Evolutionary conservation across 2,329 filamentous ascomycete species (phyloP), one percentile per base, ranked within the genome.

Genomic region (Claviceps sp.): DNA sequence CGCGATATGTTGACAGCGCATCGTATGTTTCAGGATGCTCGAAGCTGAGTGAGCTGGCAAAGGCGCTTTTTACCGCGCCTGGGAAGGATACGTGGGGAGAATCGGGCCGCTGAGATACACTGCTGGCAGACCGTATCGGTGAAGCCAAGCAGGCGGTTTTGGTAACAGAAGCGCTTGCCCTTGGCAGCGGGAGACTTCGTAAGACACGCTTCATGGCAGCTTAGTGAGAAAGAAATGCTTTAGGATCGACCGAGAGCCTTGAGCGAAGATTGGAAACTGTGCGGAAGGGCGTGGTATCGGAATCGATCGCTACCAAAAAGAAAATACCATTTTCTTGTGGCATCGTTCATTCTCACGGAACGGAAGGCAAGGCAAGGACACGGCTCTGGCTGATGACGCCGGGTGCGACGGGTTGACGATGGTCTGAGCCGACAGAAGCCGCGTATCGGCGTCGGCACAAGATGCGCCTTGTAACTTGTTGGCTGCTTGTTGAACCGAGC

Each of bases 51-150:
- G 76, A 74, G 57, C 79, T 84, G 4, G 88, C 95, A 69, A 98
- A 98, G 56, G 88, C 87, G 65, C 89, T 95, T 67, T 96, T 91
- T 49, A 97, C 75, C 1, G 93, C 93, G n/a, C 93, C 93, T 0
- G 93, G 93, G 59, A 98, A 98, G n/a, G 77, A 78, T 20, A 82
- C 76, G 58, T 73, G 73, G 48, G 72, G 70, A 1, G 77, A 73
- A 53, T 79, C 73, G 9, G 75, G 78, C 13, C 72, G 71, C 60
- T 81, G 78, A 4, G 77, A 79, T 53, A 81, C 66, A 55, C 72
- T 73, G 63, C 75, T 72, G 38, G 70, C 71, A 41, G 61, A 59
- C 56, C 74, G 69, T 50, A 63, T 52, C 18, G 59, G 51, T 48
- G 58, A 51, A 40, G 56, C 55, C 52, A 59, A 53, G 47, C 56